Percentiles rank a stretch among this genome's conserved stretches.
These are phyloP conservation scores for bread wheat (Triticum aestivum) DNA, from an alignment of 176 grass and related monocot genomes.

Conservation along the genomic window IWGSC_CS_RefSeq_v2.1 NC_057807.1:284731216-284731715, in stretches of 20 bases:
- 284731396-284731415: slow-evolving; percentile 88
- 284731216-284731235: slow-evolving; percentile 68
- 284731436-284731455: neutral
- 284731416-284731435: slow-evolving; percentile 56
- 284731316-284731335: slow-evolving; percentile 92
- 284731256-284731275: neutral
- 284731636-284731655: slow-evolving; percentile 70
- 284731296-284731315: slow-evolving; percentile 58
- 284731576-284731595: slow-evolving; percentile 65
- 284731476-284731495: neutral
- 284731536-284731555: slow-evolving; percentile 88
- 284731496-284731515: slow-evolving; percentile 11
- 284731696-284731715: neutral
- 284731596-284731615: slow-evolving; percentile 75
- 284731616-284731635: slow-evolving; percentile 59
- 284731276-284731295: neutral
- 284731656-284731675: slow-evolving; percentile 84
- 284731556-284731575: slow-evolving; percentile 83
- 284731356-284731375: slow-evolving; percentile 80
- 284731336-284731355: slow-evolving; percentile 89
- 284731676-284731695: slow-evolving; percentile 86
- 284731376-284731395: slow-evolving; percentile 77
- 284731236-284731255: neutral
- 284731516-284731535: slow-evolving; percentile 95
- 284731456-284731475: neutral